These are phyloP conservation scores for Metschnikowia bowlesiae DNA, from an alignment of 805 yeast genomes.

Conservation along the genomic window DNA sequence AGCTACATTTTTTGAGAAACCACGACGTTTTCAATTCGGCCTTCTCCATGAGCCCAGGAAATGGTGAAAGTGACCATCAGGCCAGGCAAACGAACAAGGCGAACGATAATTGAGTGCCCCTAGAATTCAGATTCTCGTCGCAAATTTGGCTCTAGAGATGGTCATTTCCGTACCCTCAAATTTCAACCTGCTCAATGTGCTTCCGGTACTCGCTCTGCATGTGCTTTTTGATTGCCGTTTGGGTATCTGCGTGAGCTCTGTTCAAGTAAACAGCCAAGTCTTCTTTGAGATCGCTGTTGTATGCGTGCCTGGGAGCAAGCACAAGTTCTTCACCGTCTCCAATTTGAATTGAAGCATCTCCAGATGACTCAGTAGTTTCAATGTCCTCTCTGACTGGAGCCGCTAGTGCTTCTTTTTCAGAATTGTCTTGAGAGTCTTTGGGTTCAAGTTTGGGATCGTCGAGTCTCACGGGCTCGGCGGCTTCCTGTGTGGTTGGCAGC, in stretches of 20 bases:
- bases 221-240: conserved; percentile 21
- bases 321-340: not conserved
- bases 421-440: too few relatives aligned
- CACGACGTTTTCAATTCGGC: too few relatives aligned
- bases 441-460: too few relatives aligned
- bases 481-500: too few relatives aligned
- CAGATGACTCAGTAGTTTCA: not conserved
- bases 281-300: conserved; percentile 30
- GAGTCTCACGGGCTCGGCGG: too few relatives aligned
- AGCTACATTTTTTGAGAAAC: too few relatives aligned
- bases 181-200: conserved; percentile 1
- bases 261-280: conserved; percentile 23
- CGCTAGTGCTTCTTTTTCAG: not conserved
- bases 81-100: too few relatives aligned
- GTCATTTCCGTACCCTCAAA: not conserved
- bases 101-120: too few relatives aligned
- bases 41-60: too few relatives aligned
- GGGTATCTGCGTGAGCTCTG: conserved; percentile 27
- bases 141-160: too few relatives aligned
- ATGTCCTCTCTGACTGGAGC: not conserved
- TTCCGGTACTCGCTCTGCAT: conserved; percentile 24
- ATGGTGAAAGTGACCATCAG: too few relatives aligned
- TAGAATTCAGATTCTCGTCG: too few relatives aligned
- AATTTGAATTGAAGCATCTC: not conserved
- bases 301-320: conserved; percentile 1